phyloP scores from a whole-genome alignment of 305 asterid species.

The Fraxinus sp. region DNA sequence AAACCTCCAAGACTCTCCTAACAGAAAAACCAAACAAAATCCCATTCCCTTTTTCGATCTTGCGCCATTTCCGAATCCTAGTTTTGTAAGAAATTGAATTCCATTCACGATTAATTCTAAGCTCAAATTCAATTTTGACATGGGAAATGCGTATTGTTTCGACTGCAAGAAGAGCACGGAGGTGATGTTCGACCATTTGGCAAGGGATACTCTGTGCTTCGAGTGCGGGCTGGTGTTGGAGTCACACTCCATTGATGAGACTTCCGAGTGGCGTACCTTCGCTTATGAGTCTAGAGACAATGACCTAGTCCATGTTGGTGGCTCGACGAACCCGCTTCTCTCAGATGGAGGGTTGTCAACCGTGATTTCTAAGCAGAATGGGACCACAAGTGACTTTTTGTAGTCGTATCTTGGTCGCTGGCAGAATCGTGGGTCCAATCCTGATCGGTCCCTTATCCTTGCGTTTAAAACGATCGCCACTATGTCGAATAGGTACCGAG shows the following conservation, averaged over 20 bases:
- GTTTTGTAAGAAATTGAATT: background rate
- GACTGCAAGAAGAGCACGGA: conserved; percentile 77
- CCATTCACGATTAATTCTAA: background rate
- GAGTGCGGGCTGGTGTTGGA: conserved; percentile 92
- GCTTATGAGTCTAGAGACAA: conserved; percentile 87
- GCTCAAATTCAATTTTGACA: background rate
- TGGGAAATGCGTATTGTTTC: conserved; percentile 54
- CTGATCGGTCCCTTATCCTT: conserved; percentile 55
- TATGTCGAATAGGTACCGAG: conserved; percentile 58
- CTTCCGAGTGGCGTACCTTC: conserved; percentile 85
- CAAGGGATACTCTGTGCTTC: conserved; percentile 89
- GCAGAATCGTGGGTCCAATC: conserved; percentile 67
- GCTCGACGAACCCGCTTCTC: conserved; percentile 71
- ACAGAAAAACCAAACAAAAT: background rate
- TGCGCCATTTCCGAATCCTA: background rate
- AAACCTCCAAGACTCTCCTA: background rate
- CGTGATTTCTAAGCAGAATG: conserved; percentile 70
- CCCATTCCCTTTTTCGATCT: background rate
- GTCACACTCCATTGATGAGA: conserved; percentile 78
- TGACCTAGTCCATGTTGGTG: conserved; percentile 91
- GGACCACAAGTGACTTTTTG: conserved; percentile 50
- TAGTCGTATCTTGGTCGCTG: conserved; percentile 57
- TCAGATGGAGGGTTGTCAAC: conserved; percentile 82
- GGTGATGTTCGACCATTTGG: conserved; percentile 84
- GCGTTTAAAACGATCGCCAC: conserved; percentile 67